Evolutionary conservation across 306 rosid genomes (phyloP).

Genomic region (Lupinus albus): DNA sequence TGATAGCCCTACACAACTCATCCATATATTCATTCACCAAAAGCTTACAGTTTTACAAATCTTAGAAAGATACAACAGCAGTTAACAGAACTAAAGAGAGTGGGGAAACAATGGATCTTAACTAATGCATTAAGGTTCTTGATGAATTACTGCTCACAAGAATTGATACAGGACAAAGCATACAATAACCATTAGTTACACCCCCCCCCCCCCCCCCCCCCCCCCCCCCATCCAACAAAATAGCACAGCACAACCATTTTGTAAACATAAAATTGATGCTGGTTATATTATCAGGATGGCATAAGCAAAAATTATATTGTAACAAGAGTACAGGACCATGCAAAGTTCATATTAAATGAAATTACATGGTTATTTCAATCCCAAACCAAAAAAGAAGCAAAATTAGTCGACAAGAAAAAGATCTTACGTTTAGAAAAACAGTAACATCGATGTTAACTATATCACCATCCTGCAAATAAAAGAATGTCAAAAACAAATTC

Average conservation of each 20-base stretch:
- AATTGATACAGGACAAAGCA: conserved; percentile 17
- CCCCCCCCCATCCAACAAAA: conserved; percentile 2
- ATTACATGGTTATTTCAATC: conserved; percentile 13
- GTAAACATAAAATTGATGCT: background rate
- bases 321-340: background rate
- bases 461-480: conserved; percentile 84
- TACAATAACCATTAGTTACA: background rate
- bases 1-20: conserved; percentile 75
- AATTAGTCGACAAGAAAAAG: background rate
- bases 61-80: conserved; percentile 2
- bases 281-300: conserved; percentile 14
- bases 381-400: conserved; percentile 6
- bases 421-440: conserved; percentile 87
- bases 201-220: background rate
- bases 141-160: background rate
- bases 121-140: conserved; percentile 9
- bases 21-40: conserved; percentile 31
- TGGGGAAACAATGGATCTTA: background rate
- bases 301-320: background rate
- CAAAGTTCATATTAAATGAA: conserved; percentile 22
- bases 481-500: conserved; percentile 19
- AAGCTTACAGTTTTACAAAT: conserved; percentile 25
- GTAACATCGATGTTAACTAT: conserved; percentile 90
- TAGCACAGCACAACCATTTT: background rate
- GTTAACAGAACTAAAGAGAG: conserved; percentile 26